phyloP scores from a whole-genome alignment of 305 asterid species.

The Fraxinus baroniana region DNA sequence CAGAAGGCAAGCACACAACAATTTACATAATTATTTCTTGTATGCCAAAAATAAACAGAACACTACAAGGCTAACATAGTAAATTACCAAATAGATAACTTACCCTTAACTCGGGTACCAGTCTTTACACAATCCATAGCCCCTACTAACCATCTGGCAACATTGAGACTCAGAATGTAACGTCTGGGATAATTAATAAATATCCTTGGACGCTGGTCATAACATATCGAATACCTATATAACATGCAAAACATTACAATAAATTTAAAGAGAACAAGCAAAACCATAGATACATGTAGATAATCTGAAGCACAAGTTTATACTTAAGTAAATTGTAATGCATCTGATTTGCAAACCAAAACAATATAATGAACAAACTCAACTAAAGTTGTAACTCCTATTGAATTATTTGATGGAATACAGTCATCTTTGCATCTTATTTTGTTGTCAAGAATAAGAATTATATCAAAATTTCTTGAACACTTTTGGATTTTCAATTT shows the following conservation, averaged over 20 bases:
- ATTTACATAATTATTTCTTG: background rate
- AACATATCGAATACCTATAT: background rate
- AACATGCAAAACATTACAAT: background rate
- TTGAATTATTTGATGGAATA: background rate
- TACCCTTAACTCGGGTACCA: slow-evolving; percentile 4
- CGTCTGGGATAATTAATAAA: background rate
- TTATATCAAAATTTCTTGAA: background rate
- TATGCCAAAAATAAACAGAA: background rate
- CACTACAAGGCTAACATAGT: background rate
- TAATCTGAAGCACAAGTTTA: background rate
- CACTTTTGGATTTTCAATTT: background rate
- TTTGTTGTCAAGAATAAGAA: background rate
- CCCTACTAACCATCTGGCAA: slow-evolving; percentile 11
- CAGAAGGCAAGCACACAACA: background rate
- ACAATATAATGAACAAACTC: background rate
- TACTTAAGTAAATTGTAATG: background rate
- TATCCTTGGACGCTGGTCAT: background rate
- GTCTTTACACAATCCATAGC: slow-evolving; percentile 12
- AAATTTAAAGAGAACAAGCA: background rate
- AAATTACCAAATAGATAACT: background rate
- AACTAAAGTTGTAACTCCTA: background rate
- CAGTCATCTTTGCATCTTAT: background rate
- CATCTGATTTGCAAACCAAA: background rate
- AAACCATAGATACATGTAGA: background rate
- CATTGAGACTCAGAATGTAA: background rate